Percentiles rank a stretch among this genome's conserved stretches.
Evolutionary conservation across 441 rosid species (phyloP).

Genomic region (Aleurites moluccanus): DNA sequence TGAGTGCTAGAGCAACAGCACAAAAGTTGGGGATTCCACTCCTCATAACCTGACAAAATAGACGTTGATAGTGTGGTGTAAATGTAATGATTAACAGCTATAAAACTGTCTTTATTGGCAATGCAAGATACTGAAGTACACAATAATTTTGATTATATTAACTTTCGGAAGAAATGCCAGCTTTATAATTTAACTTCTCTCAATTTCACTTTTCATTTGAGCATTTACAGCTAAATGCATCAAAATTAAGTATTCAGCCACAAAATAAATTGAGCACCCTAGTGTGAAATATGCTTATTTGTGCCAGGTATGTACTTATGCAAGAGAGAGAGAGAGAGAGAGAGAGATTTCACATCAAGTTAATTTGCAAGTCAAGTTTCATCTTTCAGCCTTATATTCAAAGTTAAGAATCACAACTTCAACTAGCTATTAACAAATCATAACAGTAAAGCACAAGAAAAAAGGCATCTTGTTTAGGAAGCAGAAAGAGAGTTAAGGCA

Average conservation of each 20-base stretch:
- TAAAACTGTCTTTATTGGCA: neutral
- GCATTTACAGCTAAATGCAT: neutral
- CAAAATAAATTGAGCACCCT: slow-evolving; percentile 6
- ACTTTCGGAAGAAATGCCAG: neutral
- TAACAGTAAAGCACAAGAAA: neutral
- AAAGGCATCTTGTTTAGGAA: slow-evolving; percentile 4
- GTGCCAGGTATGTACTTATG: neutral
- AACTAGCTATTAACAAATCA: neutral
- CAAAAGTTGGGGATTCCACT: slow-evolving; percentile 92
- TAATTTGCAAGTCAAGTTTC: neutral
- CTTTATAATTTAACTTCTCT: neutral
- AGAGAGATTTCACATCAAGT: slow-evolving; percentile 7
- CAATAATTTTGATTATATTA: neutral
- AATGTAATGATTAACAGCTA: slow-evolving; percentile 4
- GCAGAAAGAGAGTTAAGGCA: slow-evolving; percentile 8
- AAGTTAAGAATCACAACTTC: neutral
- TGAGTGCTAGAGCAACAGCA: slow-evolving; percentile 82
- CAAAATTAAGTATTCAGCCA: neutral
- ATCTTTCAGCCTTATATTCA: neutral
- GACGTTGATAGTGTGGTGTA: slow-evolving; percentile 17
- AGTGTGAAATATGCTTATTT: neutral
- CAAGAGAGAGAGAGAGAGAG: neutral
- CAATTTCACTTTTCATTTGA: neutral
- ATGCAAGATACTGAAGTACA: neutral
- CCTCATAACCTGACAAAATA: slow-evolving; percentile 64